Evolutionary conservation across 306 rosid genomes (phyloP), one percentile per base, ranked within the genome.

Genomic region (Lupinus albus): DNA sequence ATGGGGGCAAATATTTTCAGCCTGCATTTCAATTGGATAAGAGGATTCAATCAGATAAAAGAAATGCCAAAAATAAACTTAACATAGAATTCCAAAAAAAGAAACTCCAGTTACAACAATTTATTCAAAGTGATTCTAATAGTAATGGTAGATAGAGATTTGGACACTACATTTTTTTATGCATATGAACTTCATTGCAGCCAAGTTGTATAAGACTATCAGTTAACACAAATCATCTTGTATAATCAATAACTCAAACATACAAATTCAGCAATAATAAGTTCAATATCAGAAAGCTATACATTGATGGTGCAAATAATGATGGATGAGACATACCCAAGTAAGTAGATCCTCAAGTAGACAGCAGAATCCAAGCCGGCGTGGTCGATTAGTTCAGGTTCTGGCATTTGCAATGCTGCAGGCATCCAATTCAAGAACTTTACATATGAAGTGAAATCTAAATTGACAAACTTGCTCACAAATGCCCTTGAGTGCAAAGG

Each of bases 341-440:
- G 80, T 78, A 90, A 80, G 81, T 93, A 93, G 74, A 93, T 93
- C 82, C 99, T 85, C 84, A 93, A 72, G 82, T 88, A 93, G 25
- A 85, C 94, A 33, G 85, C 96, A 63, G 98, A 93, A 73, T 93
- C 98, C 81, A 93, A 79, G 50, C 98, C 98, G 0, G 98, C 97
- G 49, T 93, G 98, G 12, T 86, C 88, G 53, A 93, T 80, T 38
- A 93, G 74, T 84, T 93, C 98, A 8, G 94, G 96, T 80, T 93
- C 98, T 2, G 98, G 98, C 98, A 93, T 93, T 80, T 79, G 81
- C 82, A 93, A 74, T 15, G 98, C 96, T 6, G 78, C 97, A 36
- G 90, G 95, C 98, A 89, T 89, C 98, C 98, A 93, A 36, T 75
- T 93, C 79, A 93, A 75, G 83, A 93, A 89, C 78, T 53, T 83